Conservation (phyloP, 2,329 filamentous ascomycete genomes). For the Cercospora brassicicola region DNA sequence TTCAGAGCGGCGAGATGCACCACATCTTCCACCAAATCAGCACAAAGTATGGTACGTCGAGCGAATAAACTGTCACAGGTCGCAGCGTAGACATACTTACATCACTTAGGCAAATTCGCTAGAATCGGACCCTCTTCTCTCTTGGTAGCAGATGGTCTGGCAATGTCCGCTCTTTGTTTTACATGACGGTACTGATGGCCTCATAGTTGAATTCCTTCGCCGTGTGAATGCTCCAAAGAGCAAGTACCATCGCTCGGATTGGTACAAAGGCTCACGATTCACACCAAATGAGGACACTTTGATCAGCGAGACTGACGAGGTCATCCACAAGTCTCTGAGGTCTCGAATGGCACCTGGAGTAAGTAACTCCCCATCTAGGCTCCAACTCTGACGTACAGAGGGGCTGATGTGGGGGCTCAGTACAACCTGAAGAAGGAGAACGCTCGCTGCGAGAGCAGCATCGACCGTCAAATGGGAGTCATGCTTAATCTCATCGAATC, state of each 20-base stretch:
- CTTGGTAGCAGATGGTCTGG: background rate
- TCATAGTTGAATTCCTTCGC: background rate
- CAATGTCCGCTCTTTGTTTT: background rate
- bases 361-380: background rate
- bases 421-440: background rate
- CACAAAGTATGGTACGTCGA: background rate
- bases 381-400: background rate
- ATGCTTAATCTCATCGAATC: background rate
- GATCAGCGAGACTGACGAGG: background rate
- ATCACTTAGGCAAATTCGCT: background rate
- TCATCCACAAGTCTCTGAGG: background rate
- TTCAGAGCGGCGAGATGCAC: background rate
- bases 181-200: background rate
- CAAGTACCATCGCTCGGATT: background rate
- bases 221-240: background rate
- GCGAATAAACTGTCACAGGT: background rate
- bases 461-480: background rate
- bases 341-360: background rate
- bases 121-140: background rate
- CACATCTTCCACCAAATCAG: background rate
- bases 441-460: background rate
- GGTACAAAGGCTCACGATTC: background rate
- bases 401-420: background rate
- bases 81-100: background rate
- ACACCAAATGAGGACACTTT: background rate